These are phyloP conservation scores for Aspergillus nidulans DNA, from an alignment of 495 filamentous ascomycete genomes.

Conservation along the genomic window DNA sequence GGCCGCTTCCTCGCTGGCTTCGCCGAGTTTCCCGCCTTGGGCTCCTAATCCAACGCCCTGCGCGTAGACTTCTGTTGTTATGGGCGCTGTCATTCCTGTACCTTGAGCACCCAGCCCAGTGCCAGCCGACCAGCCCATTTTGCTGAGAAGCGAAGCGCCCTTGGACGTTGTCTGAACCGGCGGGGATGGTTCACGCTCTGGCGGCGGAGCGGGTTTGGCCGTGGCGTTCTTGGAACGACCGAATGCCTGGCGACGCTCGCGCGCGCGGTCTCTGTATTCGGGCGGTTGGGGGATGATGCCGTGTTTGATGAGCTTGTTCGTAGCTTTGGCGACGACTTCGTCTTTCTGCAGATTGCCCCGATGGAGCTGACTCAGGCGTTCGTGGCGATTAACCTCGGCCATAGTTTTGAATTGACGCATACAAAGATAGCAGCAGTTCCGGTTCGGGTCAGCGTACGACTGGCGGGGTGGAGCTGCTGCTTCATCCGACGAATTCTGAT, in stretches of 20 bases:
- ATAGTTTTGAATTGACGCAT: constrained; percentile 65
- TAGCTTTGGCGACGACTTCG: constrained; percentile 53
- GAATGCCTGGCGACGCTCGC: constrained; percentile 72
- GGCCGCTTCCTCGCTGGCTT: constrained; percentile 74
- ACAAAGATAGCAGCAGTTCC: constrained; percentile 75
- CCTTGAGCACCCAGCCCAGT: constrained; percentile 77
- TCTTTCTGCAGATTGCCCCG: constrained; percentile 63
- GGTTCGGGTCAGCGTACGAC: constrained; percentile 67
- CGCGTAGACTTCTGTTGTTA: constrained; percentile 73
- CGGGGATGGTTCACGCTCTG: constrained; percentile 29
- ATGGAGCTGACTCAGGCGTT: constrained; percentile 72
- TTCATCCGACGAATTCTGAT: constrained; percentile 17
- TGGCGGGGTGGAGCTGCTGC: constrained; percentile 32
- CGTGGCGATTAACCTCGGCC: constrained; percentile 68
- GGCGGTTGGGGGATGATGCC: constrained; percentile 28
- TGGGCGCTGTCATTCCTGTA: constrained; percentile 69
- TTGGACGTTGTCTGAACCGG: constrained; percentile 58
- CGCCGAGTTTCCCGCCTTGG: constrained; percentile 75
- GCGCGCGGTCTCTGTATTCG: constrained; percentile 78
- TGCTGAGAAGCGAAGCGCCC: constrained; percentile 76
- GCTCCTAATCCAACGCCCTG: constrained; percentile 84
- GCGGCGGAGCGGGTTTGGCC: constrained; percentile 25
- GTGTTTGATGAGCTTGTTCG: constrained; percentile 54
- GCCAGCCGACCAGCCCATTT: constrained; percentile 87
- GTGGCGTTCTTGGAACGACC: constrained; percentile 55